Percentiles rank a stretch among this genome's conserved stretches.
phyloP scores from a whole-genome alignment of 2,329 filamentous ascomycete species.

The Seiridium cupressi region DNA sequence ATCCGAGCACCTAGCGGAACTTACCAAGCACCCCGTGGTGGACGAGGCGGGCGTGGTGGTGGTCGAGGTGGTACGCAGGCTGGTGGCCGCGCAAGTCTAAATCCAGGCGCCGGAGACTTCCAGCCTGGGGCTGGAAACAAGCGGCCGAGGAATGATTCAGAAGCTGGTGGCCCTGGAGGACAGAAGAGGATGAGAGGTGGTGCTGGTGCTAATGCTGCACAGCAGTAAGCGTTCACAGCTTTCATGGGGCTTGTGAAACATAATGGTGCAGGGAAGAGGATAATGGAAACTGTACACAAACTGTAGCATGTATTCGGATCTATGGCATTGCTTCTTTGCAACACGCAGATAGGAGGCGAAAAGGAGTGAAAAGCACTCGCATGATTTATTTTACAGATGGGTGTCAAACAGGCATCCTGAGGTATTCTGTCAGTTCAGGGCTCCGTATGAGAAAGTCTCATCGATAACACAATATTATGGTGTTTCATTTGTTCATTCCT shows the following conservation, averaged over 20 bases:
- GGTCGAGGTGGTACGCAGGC: conserved; percentile 37
- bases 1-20: conserved; percentile 19
- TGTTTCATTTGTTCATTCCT: too few relatives aligned
- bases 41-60: conserved; percentile 27
- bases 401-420: neutral
- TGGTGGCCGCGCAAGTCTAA: conserved; percentile 38
- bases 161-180: conserved; percentile 32
- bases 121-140: conserved; percentile 56
- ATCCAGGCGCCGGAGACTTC: conserved; percentile 50
- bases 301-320: neutral
- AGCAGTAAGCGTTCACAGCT: neutral
- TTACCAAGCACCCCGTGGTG: conserved; percentile 30
- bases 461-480: too few relatives aligned
- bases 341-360: neutral
- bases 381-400: neutral
- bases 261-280: neutral
- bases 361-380: neutral
- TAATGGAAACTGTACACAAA: neutral
- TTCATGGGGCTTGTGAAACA: neutral
- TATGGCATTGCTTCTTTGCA: neutral
- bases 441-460: too few relatives aligned
- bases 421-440: too few relatives aligned
- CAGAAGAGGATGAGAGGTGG: conserved; percentile 36
- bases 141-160: conserved; percentile 49
- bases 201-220: conserved; percentile 5